Percentiles rank a stretch among this genome's conserved stretches.
phyloP scores from a whole-genome alignment of 345 rosid genomes.

The Punica granatum region DNA sequence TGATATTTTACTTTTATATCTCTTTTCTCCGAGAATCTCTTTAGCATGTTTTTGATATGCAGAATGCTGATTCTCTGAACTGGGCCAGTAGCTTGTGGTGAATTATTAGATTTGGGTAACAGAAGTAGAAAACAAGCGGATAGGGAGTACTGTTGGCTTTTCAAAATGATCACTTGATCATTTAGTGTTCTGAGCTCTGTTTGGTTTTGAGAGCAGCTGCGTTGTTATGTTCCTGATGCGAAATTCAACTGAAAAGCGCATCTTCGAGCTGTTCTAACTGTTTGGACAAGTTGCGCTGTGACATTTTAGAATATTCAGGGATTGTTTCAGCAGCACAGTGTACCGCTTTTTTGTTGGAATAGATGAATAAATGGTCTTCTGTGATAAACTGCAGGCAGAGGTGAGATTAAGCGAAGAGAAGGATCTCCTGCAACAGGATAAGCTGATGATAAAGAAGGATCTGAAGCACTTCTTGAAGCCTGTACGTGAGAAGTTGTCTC shows the following conservation, averaged over 20 bases:
- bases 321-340: no score
- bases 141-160: not conserved
- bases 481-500: slow-evolving; percentile 54
- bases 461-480: slow-evolving; percentile 67
- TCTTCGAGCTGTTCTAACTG: no score
- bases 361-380: not conserved
- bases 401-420: slow-evolving; percentile 52
- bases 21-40: not conserved
- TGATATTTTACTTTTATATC: not conserved
- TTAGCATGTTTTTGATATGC: not conserved
- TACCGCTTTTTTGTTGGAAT: not conserved
- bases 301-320: no score
- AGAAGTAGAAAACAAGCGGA: not conserved
- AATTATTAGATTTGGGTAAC: not conserved
- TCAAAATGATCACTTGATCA: not conserved
- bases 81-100: no score
- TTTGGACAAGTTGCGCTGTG: not conserved
- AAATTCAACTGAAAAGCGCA: no score
- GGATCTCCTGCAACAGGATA: slow-evolving; percentile 49
- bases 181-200: not conserved
- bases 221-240: no score
- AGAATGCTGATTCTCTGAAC: not conserved
- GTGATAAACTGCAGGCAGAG: slow-evolving; percentile 35
- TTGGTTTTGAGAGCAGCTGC: not conserved
- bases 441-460: slow-evolving; percentile 38